These are phyloP conservation scores for Russula lepida DNA, from an alignment of 768 basidiomycete species.

Conservation along the genomic window DNA sequence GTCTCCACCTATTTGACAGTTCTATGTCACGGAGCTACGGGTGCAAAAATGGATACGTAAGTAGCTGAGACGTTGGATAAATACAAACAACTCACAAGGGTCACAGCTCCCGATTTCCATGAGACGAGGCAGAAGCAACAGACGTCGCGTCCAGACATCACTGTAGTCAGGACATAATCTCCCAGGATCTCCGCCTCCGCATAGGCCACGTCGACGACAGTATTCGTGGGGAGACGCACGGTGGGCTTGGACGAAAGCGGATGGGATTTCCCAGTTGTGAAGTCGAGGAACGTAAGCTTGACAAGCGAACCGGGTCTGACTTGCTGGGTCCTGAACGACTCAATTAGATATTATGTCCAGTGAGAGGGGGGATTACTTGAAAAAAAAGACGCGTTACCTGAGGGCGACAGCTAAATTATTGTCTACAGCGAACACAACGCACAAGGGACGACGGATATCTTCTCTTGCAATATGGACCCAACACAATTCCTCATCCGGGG, in stretches of 20 bases:
- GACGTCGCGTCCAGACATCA: neutral
- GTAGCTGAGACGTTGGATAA: neutral
- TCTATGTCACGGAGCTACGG: constrained; percentile 3
- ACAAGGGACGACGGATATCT: neutral
- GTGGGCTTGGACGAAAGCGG: constrained; percentile 1
- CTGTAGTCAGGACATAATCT: constrained; percentile 4
- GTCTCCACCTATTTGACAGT: neutral
- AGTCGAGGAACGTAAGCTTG: constrained; percentile 3
- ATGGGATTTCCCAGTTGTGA: constrained; percentile 3
- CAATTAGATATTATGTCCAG: neutral
- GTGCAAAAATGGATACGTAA: neutral
- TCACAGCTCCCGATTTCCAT: constrained; percentile 5
- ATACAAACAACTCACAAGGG: neutral
- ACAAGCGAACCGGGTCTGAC: neutral
- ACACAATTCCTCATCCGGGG: neutral
- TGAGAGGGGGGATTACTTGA: neutral
- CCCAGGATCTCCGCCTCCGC: constrained; percentile 1
- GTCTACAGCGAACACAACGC: constrained; percentile 4
- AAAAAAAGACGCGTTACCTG: neutral
- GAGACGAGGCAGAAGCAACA: constrained; percentile 2
- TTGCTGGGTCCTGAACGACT: neutral
- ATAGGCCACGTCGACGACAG: neutral
- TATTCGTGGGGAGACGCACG: neutral
- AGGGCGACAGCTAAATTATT: constrained; percentile 6
- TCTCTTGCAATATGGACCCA: neutral